Conservation (phyloP, 2,329 filamentous ascomycete genomes). For the Diaporthe vaccinii region DNA sequence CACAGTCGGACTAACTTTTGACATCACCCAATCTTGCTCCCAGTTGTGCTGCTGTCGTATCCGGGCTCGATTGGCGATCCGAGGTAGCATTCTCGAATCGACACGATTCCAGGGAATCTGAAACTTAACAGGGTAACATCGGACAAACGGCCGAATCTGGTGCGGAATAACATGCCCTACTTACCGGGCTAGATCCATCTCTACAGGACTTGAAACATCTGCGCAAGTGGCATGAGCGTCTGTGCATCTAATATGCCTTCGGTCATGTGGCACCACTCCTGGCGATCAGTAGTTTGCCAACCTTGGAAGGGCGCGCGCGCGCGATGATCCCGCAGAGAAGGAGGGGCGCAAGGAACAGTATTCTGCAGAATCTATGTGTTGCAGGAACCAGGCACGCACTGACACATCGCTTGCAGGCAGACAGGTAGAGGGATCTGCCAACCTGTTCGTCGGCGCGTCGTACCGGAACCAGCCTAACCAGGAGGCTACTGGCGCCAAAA, state of each 20-base stretch:
- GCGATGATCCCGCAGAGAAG: not conserved
- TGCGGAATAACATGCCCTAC: not conserved
- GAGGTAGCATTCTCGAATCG: slow-evolving; percentile 14
- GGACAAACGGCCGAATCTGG: slow-evolving; percentile 4
- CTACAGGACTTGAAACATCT: not conserved
- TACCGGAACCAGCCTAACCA: not conserved
- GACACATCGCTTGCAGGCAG: not conserved
- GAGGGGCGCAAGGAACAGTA: not conserved
- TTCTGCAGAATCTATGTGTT: not conserved
- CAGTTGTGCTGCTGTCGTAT: not conserved
- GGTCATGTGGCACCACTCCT: not conserved
- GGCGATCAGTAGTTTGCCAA: slow-evolving; percentile 16
- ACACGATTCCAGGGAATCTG: slow-evolving; percentile 3
- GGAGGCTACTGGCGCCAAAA: not conserved
- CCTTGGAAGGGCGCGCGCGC: slow-evolving; percentile 23
- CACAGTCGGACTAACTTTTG: not conserved
- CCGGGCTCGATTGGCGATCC: slow-evolving; percentile 18
- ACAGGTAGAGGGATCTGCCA: too few relatives aligned
- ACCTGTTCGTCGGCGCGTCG: not conserved
- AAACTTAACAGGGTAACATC: slow-evolving; percentile 10
- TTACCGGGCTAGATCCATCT: not conserved
- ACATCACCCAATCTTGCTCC: not conserved
- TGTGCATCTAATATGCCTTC: not conserved
- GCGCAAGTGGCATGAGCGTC: slow-evolving; percentile 3
- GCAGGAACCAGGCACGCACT: slow-evolving; percentile 2